Percentiles rank a stretch among this genome's conserved stretches.
Evolutionary conservation across 441 rosid species (phyloP).

Genomic region (Omphalea diandra): DNA sequence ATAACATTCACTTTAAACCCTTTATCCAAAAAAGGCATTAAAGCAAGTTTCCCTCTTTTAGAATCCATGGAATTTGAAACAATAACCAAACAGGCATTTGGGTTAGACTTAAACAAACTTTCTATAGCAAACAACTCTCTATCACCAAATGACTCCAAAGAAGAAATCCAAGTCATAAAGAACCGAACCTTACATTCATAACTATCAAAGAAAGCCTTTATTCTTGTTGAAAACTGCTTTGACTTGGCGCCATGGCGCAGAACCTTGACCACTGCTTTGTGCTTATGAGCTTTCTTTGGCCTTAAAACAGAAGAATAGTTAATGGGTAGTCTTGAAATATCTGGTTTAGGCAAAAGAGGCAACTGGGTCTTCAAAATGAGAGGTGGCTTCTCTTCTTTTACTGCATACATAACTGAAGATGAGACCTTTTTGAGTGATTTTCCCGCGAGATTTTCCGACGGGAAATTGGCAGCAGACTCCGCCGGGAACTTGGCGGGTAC

Average conservation of each 20-base stretch:
- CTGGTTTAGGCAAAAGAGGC: constrained; percentile 31
- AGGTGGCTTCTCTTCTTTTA: constrained; percentile 47
- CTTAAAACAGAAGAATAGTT: constrained; percentile 8
- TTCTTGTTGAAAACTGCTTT: constrained; percentile 38
- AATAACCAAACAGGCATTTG: constrained; percentile 59
- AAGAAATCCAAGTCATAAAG: constrained; percentile 94
- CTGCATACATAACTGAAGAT: constrained; percentile 42
- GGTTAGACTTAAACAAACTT: constrained; percentile 60
- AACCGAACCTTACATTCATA: constrained; percentile 55
- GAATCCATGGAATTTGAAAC: constrained; percentile 71
- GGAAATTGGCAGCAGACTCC: constrained; percentile 28
- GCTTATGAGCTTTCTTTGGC: constrained; percentile 25
- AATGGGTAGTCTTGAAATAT: constrained; percentile 28
- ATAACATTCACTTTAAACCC: constrained; percentile 50
- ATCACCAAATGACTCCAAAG: constrained; percentile 53
- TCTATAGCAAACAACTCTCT: constrained; percentile 58
- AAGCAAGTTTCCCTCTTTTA: constrained; percentile 36
- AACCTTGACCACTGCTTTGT: constrained; percentile 15
- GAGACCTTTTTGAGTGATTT: constrained; percentile 24
- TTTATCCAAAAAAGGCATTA: constrained; percentile 47
- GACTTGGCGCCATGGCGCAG: constrained; percentile 31
- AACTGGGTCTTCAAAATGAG: constrained; percentile 31
- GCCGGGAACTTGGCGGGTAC: constrained; percentile 37
- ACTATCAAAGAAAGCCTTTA: constrained; percentile 44
- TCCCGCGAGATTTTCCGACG: constrained; percentile 30